phyloP scores from a whole-genome alignment of 257 asterid genomes.

The Plantago major region DNA sequence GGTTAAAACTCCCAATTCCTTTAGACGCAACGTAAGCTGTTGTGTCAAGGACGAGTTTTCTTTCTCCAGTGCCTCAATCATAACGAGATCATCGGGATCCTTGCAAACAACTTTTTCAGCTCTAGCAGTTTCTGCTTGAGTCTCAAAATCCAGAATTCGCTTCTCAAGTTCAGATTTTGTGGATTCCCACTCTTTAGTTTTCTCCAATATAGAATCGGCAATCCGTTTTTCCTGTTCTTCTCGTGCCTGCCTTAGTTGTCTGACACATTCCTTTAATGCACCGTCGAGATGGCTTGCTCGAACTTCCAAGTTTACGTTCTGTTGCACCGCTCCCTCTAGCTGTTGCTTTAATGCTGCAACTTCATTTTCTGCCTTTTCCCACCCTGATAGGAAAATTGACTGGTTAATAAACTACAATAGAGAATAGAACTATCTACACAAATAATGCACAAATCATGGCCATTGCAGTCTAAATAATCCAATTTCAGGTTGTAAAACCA shows the following conservation, averaged over 20 bases:
- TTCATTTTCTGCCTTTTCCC: conserved; percentile 92
- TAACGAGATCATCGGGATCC: conserved; percentile 26
- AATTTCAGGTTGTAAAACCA: too few relatives aligned
- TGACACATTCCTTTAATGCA: conserved; percentile 75
- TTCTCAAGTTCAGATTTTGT: conserved; percentile 39
- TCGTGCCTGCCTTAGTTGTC: conserved; percentile 59
- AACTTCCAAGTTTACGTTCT: conserved; percentile 58
- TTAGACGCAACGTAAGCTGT: conserved; percentile 37
- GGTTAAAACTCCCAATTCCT: conserved; percentile 44
- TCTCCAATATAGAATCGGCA: conserved; percentile 34
- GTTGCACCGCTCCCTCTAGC: conserved; percentile 61
- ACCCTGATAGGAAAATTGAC: conserved; percentile 36
- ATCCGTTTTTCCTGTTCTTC: conserved; percentile 54
- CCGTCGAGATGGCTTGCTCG: conserved; percentile 64
- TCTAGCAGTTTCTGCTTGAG: conserved; percentile 26
- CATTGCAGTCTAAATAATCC: too few relatives aligned
- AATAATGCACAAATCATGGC: too few relatives aligned
- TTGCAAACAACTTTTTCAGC: conserved; percentile 22
- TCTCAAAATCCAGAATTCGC: conserved; percentile 40
- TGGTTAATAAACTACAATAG: neutral
- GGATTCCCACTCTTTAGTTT: conserved; percentile 39
- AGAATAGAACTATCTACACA: too few relatives aligned
- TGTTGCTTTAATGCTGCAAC: conserved; percentile 55
- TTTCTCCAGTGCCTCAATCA: conserved; percentile 41
- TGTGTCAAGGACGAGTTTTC: conserved; percentile 50